Evolutionary conservation across 768 basidiomycete genomes (phyloP).

Genomic region (Suillus decipiens): DNA sequence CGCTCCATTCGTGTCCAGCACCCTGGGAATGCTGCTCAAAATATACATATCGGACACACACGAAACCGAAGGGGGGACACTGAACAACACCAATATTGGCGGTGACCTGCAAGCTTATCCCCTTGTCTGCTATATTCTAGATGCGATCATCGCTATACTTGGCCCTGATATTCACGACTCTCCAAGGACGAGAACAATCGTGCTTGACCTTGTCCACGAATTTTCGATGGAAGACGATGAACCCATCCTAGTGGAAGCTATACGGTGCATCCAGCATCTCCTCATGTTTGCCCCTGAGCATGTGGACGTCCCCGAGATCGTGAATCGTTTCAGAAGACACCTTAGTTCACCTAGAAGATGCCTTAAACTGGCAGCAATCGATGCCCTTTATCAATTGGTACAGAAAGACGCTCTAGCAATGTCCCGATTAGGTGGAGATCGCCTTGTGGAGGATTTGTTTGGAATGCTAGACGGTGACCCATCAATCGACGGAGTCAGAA

Average conservation of each 20-base stretch:
- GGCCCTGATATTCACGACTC: constrained; percentile 97
- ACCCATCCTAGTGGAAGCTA: constrained; percentile 87
- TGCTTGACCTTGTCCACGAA: constrained; percentile 83
- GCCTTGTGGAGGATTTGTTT: constrained; percentile 91
- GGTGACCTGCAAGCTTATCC: constrained; percentile 93
- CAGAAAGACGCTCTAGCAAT: constrained; percentile 91
- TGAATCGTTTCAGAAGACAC: constrained; percentile 75
- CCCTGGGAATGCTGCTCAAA: constrained; percentile 87
- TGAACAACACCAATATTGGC: constrained; percentile 79
- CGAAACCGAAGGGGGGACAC: constrained; percentile 88
- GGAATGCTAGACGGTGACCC: constrained; percentile 95
- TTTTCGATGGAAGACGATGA: constrained; percentile 87
- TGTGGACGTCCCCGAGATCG: constrained; percentile 78
- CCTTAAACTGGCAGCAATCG: constrained; percentile 91
- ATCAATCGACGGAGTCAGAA: constrained; percentile 88
- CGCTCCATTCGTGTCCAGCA: constrained; percentile 83
- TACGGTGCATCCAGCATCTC: constrained; percentile 95
- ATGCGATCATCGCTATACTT: constrained; percentile 89
- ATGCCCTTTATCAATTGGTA: constrained; percentile 94
- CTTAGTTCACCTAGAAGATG: constrained; percentile 81
- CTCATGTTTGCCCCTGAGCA: constrained; percentile 92
- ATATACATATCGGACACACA: constrained; percentile 89
- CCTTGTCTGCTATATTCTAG: constrained; percentile 87
- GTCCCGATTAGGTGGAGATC: constrained; percentile 92
- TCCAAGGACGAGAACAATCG: constrained; percentile 70